These are phyloP conservation scores for Glycine tomentella DNA, from an alignment of 306 rosid species.

Conservation along the genomic window DNA sequence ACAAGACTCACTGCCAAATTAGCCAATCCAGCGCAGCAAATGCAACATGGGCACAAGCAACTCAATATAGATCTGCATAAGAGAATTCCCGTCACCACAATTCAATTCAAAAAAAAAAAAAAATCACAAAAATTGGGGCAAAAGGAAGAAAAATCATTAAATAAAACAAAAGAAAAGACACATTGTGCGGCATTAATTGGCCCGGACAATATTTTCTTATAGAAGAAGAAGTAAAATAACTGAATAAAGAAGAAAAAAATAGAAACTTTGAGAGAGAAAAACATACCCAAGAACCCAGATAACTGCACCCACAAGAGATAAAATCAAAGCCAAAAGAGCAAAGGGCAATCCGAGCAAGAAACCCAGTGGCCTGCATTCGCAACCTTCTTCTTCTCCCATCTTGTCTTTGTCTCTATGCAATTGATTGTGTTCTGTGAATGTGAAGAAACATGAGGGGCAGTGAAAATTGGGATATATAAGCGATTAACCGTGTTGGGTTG, in stretches of 20 bases:
- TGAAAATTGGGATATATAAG: slow-evolving; percentile 29
- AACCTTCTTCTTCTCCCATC: slow-evolving; percentile 59
- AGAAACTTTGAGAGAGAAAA: background rate
- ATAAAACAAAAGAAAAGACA: background rate
- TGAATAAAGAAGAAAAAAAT: background rate
- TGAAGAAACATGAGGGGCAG: background rate
- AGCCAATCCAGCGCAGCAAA: slow-evolving; percentile 69
- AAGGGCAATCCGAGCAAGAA: slow-evolving; percentile 88
- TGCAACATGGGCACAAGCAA: slow-evolving; percentile 87
- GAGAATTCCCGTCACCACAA: background rate
- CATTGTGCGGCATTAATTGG: too few species aligned
- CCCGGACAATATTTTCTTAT: too few species aligned
- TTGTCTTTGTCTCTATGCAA: too few species aligned
- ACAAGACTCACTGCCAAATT: slow-evolving; percentile 78
- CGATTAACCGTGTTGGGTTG: slow-evolving; percentile 36
- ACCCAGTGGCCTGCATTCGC: slow-evolving; percentile 88
- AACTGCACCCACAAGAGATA: slow-evolving; percentile 74
- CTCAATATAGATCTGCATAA: slow-evolving; percentile 70
- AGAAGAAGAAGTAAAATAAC: too few species aligned
- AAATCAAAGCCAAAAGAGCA: slow-evolving; percentile 67
- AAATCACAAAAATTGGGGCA: background rate
- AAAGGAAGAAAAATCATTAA: background rate
- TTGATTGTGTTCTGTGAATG: background rate
- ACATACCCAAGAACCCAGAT: slow-evolving; percentile 77
- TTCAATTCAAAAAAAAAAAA: too few species aligned